Percentiles rank a stretch among this genome's conserved stretches.
phyloP scores from a whole-genome alignment of 441 rosid species.

The Metrosideros polymorpha region DNA sequence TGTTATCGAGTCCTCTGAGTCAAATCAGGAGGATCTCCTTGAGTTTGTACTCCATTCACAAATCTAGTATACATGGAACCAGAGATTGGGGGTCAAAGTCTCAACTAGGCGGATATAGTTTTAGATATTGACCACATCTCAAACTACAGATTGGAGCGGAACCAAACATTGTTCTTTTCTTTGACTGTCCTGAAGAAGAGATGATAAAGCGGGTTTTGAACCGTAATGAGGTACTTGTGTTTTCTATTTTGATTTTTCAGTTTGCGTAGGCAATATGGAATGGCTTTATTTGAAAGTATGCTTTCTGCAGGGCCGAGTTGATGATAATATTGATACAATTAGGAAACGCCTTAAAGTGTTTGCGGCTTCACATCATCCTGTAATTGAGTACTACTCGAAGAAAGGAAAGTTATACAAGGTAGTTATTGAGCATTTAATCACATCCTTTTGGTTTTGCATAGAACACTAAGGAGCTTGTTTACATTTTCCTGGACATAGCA shows the following conservation, averaged over 20 bases:
- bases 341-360: conserved; percentile 72
- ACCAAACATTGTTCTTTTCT: conserved; percentile 75
- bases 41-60: not conserved
- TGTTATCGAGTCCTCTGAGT: not conserved
- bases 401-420: conserved; percentile 77
- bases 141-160: conserved; percentile 53
- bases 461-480: not conserved
- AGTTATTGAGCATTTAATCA: conserved; percentile 4
- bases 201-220: conserved; percentile 84
- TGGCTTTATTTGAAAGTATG: not conserved
- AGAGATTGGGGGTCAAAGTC: not conserved
- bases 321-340: conserved; percentile 80
- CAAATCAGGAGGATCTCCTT: not conserved
- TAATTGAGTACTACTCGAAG: conserved; percentile 58
- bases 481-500: not conserved
- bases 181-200: conserved; percentile 83
- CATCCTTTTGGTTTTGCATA: not conserved
- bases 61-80: not conserved
- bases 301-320: conserved; percentile 71
- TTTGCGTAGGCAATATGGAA: not conserved
- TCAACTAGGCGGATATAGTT: not conserved
- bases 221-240: conserved; percentile 66
- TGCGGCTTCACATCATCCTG: conserved; percentile 56
- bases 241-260: not conserved
- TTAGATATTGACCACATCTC: not conserved